Base-by-base conservation (phyloP, 2,329 filamentous ascomycete species). In the Aureobasidium sp. region DNA sequence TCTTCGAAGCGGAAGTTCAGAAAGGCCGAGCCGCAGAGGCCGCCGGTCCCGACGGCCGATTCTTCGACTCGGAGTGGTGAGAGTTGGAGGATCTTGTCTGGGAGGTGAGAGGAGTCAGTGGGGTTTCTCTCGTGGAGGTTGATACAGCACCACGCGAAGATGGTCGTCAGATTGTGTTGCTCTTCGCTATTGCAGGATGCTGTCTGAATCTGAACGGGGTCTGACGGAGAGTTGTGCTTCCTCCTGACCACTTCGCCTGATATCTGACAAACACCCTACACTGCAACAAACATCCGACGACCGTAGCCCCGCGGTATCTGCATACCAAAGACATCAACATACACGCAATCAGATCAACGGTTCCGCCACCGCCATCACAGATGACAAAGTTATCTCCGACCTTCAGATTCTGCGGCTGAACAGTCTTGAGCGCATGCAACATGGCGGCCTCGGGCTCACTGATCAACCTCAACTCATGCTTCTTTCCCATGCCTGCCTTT, bases 1-100 rank as follows among this genome's bases (percentile, higher is more conserved):
- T 90, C 87, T 65, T 90, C 86, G 60, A 91, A 90, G 1, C 86
- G 74, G 62, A 88, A 90, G 66, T 90, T 90, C 45, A 91, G 71
- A 58, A 91, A 90, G 0, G 85, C 86, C 56, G 85, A 88, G 6
- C 86, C 86, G 60, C 86, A 90, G 0, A 90, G 72, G 0, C 85
- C 86, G 16, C 87, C 87, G 0, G 86, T 90, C 12, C 88, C 87
- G 1, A 90, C 85, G 1, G 86, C 87, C 1, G 85, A 89, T 64
- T 91, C 87, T 60, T 90, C 85, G 0, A 91, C 84, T n/a, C 80
- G 75, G 10, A 91, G 70, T 0, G 87, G 86, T 54, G 80, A 81
- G 6, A 89, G 67, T 1, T 86, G 86, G 44, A 85, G 84, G 56
- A 93, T 88, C 62, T 87, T 86, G 29, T 45, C n/a, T n/a, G n/a